Percentiles rank a stretch among this genome's conserved stretches.
Evolutionary conservation across 1,284 basidiomycete genomes (phyloP).

Genomic region (Cryptococcus jaspeensis): DNA sequence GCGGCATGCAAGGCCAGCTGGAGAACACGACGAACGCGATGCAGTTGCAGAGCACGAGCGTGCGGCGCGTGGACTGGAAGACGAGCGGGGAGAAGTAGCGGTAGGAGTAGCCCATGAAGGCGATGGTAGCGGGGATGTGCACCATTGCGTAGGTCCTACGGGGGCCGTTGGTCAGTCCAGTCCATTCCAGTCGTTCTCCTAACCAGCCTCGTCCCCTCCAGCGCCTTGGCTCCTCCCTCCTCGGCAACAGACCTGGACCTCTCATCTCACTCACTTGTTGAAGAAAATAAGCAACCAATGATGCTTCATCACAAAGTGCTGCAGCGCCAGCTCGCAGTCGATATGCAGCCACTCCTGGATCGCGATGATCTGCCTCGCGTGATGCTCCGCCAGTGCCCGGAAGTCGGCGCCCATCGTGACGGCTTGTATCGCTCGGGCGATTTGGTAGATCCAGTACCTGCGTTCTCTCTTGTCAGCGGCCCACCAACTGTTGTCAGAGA

Average conservation of each 20-base stretch:
- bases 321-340: slow-evolving; percentile 43
- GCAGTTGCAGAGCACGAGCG: slow-evolving; percentile 46
- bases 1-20: slow-evolving; percentile 51
- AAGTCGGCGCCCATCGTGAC: slow-evolving; percentile 45
- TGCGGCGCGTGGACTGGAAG: slow-evolving; percentile 44
- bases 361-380: slow-evolving; percentile 38
- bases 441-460: slow-evolving; percentile 47
- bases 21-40: slow-evolving; percentile 50
- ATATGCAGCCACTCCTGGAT: slow-evolving; percentile 37
- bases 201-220: too few relatives aligned
- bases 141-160: slow-evolving; percentile 49
- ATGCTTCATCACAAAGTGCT: slow-evolving; percentile 35
- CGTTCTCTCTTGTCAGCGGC: not conserved
- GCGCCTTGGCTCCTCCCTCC: too few relatives aligned
- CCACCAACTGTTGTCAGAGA: too few relatives aligned
- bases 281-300: slow-evolving; percentile 35
- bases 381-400: slow-evolving; percentile 35
- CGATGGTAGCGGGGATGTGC: slow-evolving; percentile 49
- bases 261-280: slow-evolving; percentile 46
- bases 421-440: slow-evolving; percentile 43
- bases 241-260: too few relatives aligned
- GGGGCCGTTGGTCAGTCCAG: not conserved
- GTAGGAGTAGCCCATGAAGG: slow-evolving; percentile 47
- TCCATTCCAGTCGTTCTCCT: too few relatives aligned
- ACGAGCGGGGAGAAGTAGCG: slow-evolving; percentile 33